A percentile compares a stretch with the other conserved stretches of the same genome.
Conservation (phyloP, 2,329 filamentous ascomycete genomes). For the Sarocladium brachiariae region DNA sequence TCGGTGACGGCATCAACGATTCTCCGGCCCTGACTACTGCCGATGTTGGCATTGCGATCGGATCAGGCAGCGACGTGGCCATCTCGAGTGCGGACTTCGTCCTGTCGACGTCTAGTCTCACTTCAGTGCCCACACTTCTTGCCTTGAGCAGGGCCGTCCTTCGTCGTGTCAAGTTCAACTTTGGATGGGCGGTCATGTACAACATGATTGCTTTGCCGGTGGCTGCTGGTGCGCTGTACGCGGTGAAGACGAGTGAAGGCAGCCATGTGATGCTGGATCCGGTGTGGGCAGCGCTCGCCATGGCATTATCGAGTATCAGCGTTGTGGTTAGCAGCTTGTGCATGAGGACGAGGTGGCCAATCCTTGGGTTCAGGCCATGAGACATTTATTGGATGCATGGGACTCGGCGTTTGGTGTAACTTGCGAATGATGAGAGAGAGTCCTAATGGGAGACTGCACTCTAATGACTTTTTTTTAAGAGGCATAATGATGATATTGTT, state of each 20-base stretch:
- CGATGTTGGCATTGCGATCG: constrained; percentile 79
- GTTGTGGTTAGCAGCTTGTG: constrained; percentile 78
- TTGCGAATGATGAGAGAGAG: too few relatives aligned
- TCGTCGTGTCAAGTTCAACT: constrained; percentile 74
- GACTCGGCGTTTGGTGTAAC: too few relatives aligned
- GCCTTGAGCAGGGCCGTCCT: constrained; percentile 67
- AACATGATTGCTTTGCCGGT: constrained; percentile 73
- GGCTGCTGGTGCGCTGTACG: constrained; percentile 72
- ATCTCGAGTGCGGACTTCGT: constrained; percentile 78
- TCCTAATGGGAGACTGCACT: neutral
- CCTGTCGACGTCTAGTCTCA: constrained; percentile 65
- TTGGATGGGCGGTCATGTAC: constrained; percentile 78
- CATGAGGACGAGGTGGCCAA: constrained; percentile 46
- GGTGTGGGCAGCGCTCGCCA: constrained; percentile 83
- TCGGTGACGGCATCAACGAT: constrained; percentile 87
- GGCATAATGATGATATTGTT: too few relatives aligned
- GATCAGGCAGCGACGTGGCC: constrained; percentile 76
- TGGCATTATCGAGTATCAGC: constrained; percentile 87
- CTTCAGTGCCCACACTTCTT: constrained; percentile 65
- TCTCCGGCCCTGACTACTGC: constrained; percentile 73
- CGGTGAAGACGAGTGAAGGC: constrained; percentile 37
- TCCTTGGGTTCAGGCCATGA: constrained; percentile 34
- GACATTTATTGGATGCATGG: neutral
- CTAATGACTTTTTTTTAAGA: neutral
- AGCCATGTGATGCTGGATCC: constrained; percentile 61